Percentiles rank a stretch among this genome's conserved stretches.
phyloP scores from a whole-genome alignment of 805 yeast species.

The Cephaloascus fragrans region DNA sequence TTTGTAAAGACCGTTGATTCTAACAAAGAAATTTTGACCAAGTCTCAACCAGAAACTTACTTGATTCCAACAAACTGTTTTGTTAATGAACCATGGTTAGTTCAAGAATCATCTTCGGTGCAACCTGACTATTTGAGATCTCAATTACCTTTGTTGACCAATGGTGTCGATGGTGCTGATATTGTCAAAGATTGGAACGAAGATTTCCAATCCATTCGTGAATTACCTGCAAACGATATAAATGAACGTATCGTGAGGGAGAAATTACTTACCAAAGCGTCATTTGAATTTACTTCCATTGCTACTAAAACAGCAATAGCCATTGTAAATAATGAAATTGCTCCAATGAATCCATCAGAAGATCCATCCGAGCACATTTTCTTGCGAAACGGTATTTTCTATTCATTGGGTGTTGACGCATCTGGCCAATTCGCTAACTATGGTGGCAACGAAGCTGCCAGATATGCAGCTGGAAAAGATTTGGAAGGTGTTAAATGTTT shows the following conservation, averaged over 20 bases:
- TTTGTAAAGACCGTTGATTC: slow-evolving; percentile 42
- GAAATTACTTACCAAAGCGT: slow-evolving; percentile 56
- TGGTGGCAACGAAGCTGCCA: slow-evolving; percentile 83
- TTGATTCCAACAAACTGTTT: slow-evolving; percentile 51
- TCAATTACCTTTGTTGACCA: slow-evolving; percentile 42
- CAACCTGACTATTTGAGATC: slow-evolving; percentile 51
- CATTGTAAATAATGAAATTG: slow-evolving; percentile 61
- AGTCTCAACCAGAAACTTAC: slow-evolving; percentile 42
- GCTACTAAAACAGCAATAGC: slow-evolving; percentile 77
- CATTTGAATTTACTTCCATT: slow-evolving; percentile 65
- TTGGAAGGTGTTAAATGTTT: slow-evolving; percentile 59
- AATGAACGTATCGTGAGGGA: slow-evolving; percentile 71
- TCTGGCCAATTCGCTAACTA: slow-evolving; percentile 50
- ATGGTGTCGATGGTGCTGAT: slow-evolving; percentile 54
- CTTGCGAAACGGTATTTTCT: slow-evolving; percentile 78
- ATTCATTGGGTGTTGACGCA: slow-evolving; percentile 67
- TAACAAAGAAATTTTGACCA: slow-evolving; percentile 36
- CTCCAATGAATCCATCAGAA: slow-evolving; percentile 77
- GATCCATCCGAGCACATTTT: slow-evolving; percentile 51
- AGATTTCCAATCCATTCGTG: slow-evolving; percentile 77
- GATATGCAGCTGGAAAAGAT: slow-evolving; percentile 74
- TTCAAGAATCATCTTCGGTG: slow-evolving; percentile 16
- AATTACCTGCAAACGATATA: slow-evolving; percentile 48
- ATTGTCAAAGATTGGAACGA: slow-evolving; percentile 77
- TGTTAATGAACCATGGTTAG: slow-evolving; percentile 73